Conservation (phyloP, 306 rosid genomes). For the Glycyrrhiza uralensis region DNA sequence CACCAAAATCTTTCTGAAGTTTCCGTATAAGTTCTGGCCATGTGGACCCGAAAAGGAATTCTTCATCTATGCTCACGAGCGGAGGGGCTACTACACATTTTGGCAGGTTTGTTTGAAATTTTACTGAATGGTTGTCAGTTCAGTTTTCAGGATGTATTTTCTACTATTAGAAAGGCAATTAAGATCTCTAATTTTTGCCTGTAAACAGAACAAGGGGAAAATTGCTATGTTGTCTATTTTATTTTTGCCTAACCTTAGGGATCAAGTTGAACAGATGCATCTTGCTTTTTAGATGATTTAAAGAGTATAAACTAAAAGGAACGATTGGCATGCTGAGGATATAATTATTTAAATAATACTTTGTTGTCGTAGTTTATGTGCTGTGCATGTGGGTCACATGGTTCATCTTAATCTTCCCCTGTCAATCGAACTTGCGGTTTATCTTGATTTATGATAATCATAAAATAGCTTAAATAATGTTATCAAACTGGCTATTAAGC, state of each 20-base stretch:
- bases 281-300: constrained; percentile 15
- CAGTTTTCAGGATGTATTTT: constrained; percentile 17
- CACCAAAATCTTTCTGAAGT: constrained; percentile 94
- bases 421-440: background rate
- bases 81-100: constrained; percentile 96
- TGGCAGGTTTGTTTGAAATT: constrained; percentile 75
- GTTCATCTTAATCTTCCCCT: constrained; percentile 28
- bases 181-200: background rate
- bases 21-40: constrained; percentile 88
- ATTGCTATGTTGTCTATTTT: constrained; percentile 5
- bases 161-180: background rate
- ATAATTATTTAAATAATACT: constrained; percentile 26
- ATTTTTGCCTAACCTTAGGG: constrained; percentile 31
- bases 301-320: constrained; percentile 12
- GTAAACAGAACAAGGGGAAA: background rate
- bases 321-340: constrained; percentile 25
- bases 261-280: background rate
- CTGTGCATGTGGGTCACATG: constrained; percentile 35
- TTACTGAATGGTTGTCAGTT: constrained; percentile 20
- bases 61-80: constrained; percentile 94
- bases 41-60: constrained; percentile 91
- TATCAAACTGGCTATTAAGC: background rate
- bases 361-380: constrained; percentile 13
- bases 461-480: constrained; percentile 16
- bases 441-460: constrained; percentile 2